Percentiles rank a stretch among this genome's conserved stretches.
phyloP scores from a whole-genome alignment of 78 protist genomes.

The Dictyostelium discoideum region DNA sequence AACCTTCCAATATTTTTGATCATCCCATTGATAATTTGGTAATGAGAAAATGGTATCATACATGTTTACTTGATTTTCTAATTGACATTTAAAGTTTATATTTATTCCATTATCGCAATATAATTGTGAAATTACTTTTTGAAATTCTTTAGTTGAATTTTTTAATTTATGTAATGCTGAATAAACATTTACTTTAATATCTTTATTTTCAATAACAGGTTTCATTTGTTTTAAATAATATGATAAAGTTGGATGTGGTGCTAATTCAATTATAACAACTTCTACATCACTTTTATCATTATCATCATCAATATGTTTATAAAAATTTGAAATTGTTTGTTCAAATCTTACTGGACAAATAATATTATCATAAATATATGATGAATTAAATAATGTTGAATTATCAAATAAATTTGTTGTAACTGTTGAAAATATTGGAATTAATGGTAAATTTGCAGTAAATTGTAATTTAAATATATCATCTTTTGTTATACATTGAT shows the following conservation, averaged over 20 bases:
- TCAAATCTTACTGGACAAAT: not conserved
- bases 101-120: not conserved
- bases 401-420: not conserved
- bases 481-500: not conserved
- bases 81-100: not conserved
- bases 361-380: constrained; percentile 2
- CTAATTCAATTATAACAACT: constrained; percentile 5
- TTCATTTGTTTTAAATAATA: not conserved
- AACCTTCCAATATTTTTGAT: not conserved
- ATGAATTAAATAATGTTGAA: not conserved
- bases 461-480: not conserved
- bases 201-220: not conserved
- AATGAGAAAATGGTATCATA: not conserved
- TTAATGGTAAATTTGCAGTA: not conserved
- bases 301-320: not conserved
- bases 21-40: constrained; percentile 53
- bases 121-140: not conserved
- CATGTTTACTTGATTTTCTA: not conserved
- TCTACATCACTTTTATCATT: no score
- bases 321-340: not conserved
- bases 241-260: constrained; percentile 72
- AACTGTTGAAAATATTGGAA: constrained; percentile 48
- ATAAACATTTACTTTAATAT: not conserved
- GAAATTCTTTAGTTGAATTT: not conserved
- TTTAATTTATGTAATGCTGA: constrained; percentile 24